Evolutionary conservation across 352 stramenopile genomes (phyloP), one percentile per base, ranked within the genome.

Genomic region (Globisporangium iwayamae): DNA sequence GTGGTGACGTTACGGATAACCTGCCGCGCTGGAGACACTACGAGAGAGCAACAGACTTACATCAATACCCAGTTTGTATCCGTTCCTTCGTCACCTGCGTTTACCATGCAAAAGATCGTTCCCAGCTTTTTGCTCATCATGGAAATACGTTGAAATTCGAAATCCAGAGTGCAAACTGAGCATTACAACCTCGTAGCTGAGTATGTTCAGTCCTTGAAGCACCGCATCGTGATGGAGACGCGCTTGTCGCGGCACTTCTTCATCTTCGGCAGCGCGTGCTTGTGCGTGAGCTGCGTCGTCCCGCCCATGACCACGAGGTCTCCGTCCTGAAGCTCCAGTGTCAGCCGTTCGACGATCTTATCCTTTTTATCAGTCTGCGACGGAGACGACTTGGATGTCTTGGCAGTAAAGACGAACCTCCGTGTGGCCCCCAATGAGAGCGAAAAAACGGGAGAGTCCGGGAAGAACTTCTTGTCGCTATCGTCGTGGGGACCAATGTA

Each of bases 401-500:
- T 54, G 0, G 52, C 59, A 3, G 48, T 56, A 28, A 85, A 65
- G 11, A 80, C 25, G 60, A 85, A 85, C 36, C 74, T 56, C 13
- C 76, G 63, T 20, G 72, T 63, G 10, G 74, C 76, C 32, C 76
- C 76, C 50, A 72, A 70, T 9, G 74, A 81, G 16, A 85, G 45
- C 43, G 69, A 74, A 1, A 77, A 62, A 51, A 85, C 79, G 13
- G 76, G 76, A 25, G 57, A 72, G 28, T 71, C 55, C 7, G 46
- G 34, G 28, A 79, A 66, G 46, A 96, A 72, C 30, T 77, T 68
- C 7, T 64, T 55, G 56, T 91, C 86, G 54, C 93, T 73, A 55
- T 96, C 89, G 0, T 79, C 74, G 58, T 94, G 89, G 0, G 85
- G 72, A 6, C 85, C 89, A 48, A 96, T 92, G 65, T 89, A 89